A percentile compares a stretch with the other conserved stretches of the same genome.
Conservation (phyloP, 192 early-diverging fungal genomes). For the Gaertneriomyces sp. region DNA sequence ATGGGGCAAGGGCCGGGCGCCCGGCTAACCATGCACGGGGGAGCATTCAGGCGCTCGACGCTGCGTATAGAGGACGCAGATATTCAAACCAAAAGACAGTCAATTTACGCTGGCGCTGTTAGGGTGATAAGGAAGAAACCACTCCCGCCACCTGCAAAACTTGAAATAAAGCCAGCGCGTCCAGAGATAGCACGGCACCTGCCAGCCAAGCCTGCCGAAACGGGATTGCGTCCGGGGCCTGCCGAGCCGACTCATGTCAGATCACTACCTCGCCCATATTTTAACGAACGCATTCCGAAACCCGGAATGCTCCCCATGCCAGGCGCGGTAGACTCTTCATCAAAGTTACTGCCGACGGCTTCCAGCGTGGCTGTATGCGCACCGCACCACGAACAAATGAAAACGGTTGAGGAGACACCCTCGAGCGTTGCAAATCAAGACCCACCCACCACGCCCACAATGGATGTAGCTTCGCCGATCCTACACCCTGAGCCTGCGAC, state of each 20-base stretch:
- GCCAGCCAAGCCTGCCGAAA: no score
- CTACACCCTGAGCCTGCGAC: no score
- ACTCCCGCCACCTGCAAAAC: background rate
- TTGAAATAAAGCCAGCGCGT: background rate
- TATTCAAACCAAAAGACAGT: conserved; percentile 2
- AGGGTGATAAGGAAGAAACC: conserved; percentile 12
- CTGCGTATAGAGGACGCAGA: background rate
- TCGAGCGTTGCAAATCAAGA: background rate
- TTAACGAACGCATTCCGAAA: no score
- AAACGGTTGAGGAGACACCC: background rate
- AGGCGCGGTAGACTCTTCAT: no score
- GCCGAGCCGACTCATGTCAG: no score
- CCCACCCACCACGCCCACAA: conserved; percentile 5
- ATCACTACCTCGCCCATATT: no score
- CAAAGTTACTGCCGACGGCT: no score
- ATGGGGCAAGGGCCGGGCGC: background rate
- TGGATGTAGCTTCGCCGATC: no score
- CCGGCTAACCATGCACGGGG: background rate
- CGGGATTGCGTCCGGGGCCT: no score
- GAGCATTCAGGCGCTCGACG: background rate
- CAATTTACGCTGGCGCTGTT: conserved; percentile 20
- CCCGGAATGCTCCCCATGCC: no score
- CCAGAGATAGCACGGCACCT: no score
- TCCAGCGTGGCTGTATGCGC: background rate
- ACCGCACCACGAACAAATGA: background rate